These are phyloP conservation scores for Periconia sp. DNA, from an alignment of 2,329 filamentous ascomycete genomes.

Conservation along the genomic window DNA sequence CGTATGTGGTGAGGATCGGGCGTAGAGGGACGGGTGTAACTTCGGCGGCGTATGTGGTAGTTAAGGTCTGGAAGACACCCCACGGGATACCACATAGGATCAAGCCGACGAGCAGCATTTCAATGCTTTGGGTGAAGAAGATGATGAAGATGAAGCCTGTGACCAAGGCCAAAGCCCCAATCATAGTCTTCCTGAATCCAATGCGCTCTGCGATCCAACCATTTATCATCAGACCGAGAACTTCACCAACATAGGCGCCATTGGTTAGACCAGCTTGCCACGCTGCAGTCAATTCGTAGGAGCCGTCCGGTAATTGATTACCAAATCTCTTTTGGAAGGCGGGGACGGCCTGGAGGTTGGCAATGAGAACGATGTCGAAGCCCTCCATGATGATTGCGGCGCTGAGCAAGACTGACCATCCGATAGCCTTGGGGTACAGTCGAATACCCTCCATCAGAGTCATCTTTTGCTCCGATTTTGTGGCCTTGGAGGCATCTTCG, in stretches of 20 bases:
- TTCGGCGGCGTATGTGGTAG: conserved; percentile 58
- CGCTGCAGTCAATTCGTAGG: conserved; percentile 50
- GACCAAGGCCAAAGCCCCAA: conserved; percentile 37
- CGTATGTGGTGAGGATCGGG: conserved; percentile 65
- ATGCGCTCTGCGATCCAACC: conserved; percentile 52
- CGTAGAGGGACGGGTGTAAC: conserved; percentile 75
- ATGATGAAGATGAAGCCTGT: conserved; percentile 44
- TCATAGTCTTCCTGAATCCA: conserved; percentile 48
- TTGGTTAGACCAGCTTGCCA: conserved; percentile 57
- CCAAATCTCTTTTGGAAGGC: conserved; percentile 54
- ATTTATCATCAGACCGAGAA: conserved; percentile 53
- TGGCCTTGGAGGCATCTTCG: conserved; percentile 42
- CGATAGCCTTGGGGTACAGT: conserved; percentile 85
- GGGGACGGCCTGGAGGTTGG: conserved; percentile 70
- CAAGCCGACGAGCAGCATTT: conserved; percentile 66
- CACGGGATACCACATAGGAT: conserved; percentile 57
- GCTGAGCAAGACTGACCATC: conserved; percentile 83
- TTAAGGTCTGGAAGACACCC: conserved; percentile 56
- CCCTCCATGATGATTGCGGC: conserved; percentile 92
- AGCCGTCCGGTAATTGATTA: conserved; percentile 41
- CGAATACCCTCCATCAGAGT: conserved; percentile 73
- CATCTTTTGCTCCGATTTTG: conserved; percentile 55
- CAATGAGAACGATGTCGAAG: conserved; percentile 81
- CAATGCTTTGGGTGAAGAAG: conserved; percentile 49
- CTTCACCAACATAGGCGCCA: conserved; percentile 53